phyloP scores from a whole-genome alignment of 1,139 yeast species.

The Diutina rugosa region DNA sequence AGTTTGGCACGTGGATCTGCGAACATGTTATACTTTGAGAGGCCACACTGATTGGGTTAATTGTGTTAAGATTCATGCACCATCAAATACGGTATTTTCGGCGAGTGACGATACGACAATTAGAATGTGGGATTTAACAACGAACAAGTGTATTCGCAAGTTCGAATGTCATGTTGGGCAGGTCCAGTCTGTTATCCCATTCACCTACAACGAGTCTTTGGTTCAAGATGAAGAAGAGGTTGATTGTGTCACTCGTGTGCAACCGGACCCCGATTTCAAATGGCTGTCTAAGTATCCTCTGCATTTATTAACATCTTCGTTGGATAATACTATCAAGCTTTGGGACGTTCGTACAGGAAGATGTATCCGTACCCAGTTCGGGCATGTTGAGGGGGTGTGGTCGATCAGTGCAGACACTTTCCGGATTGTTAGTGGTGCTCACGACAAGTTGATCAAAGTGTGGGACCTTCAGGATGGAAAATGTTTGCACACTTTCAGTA shows the following conservation, averaged over 20 bases:
- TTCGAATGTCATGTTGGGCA: constrained; percentile 77
- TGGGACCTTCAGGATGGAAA: constrained; percentile 95
- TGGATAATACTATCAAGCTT: constrained; percentile 85
- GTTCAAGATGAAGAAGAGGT: constrained; percentile 23
- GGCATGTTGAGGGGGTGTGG: constrained; percentile 98
- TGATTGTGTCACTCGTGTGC: not conserved
- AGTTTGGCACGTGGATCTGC: constrained; percentile 91
- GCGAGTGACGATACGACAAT: constrained; percentile 89
- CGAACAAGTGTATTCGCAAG: constrained; percentile 65
- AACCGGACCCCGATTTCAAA: not conserved
- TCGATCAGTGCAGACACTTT: constrained; percentile 91
- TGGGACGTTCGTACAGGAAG: constrained; percentile 86
- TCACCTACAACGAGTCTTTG: constrained; percentile 46
- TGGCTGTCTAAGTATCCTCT: constrained; percentile 42
- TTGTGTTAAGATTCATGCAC: constrained; percentile 74
- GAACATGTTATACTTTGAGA: constrained; percentile 83
- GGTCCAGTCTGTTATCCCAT: constrained; percentile 81
- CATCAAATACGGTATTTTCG: constrained; percentile 68
- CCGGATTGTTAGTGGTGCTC: constrained; percentile 88
- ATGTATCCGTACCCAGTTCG: constrained; percentile 87
- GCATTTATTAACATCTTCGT: constrained; percentile 73
- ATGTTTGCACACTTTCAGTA: constrained; percentile 84
- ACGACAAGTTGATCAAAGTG: constrained; percentile 77
- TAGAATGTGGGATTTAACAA: constrained; percentile 85
- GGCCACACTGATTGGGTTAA: constrained; percentile 94